These are phyloP conservation scores for Suillus tomentosus DNA, from an alignment of 768 basidiomycete species.

Conservation along the genomic window DNA sequence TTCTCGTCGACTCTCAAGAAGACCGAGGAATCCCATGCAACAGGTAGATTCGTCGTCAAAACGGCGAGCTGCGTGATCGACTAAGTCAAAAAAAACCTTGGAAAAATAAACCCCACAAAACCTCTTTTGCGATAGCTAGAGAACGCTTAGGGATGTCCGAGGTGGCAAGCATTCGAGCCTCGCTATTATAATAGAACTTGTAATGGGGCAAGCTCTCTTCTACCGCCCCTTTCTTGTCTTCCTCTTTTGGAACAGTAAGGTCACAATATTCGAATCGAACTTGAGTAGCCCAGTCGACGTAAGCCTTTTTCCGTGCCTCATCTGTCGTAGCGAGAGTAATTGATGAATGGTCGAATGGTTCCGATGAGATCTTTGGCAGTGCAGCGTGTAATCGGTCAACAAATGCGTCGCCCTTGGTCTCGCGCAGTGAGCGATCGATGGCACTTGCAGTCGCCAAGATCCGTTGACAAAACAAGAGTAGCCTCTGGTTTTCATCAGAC, in stretches of 20 bases:
- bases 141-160: conserved; percentile 90
- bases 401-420: conserved; percentile 89
- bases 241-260: conserved; percentile 51
- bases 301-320: conserved; percentile 66
- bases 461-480: conserved; percentile 81
- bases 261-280: conserved; percentile 93
- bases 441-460: conserved; percentile 81
- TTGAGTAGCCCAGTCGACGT: conserved; percentile 81
- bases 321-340: conserved; percentile 55
- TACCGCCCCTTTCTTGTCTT: conserved; percentile 15
- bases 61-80: conserved; percentile 73
- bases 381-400: conserved; percentile 75
- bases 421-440: conserved; percentile 85
- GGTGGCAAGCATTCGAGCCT: conserved; percentile 80
- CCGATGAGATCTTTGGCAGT: conserved; percentile 70
- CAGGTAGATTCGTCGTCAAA: conserved; percentile 91
- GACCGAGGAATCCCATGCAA: conserved; percentile 92
- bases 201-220: conserved; percentile 65
- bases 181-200: conserved; percentile 81
- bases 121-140: conserved; percentile 94
- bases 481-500: conserved; percentile 76
- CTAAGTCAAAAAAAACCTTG: conserved; percentile 15
- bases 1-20: conserved; percentile 92
- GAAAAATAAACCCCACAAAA: conserved; percentile 27
- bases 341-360: conserved; percentile 42